A percentile compares a stretch with the other conserved stretches of the same genome.
Conservation (phyloP, 208 protist species). For the Leishmania aethiopica region DNA sequence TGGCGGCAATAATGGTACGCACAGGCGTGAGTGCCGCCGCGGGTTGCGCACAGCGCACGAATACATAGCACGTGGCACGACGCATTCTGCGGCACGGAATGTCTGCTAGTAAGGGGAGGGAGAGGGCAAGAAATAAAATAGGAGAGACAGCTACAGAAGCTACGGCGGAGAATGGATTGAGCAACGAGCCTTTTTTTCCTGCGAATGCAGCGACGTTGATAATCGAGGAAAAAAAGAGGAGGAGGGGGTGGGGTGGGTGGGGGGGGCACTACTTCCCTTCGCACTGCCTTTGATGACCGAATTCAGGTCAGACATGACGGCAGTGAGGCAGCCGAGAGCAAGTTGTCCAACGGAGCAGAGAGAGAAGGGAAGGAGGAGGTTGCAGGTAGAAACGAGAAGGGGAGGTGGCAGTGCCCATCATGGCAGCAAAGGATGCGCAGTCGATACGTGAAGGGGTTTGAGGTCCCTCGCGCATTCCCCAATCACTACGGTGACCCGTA, state of each 20-base stretch:
- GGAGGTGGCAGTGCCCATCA: neutral
- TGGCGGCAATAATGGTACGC: constrained; percentile 71
- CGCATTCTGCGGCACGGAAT: constrained; percentile 10
- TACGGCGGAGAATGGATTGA: neutral
- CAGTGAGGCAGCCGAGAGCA: neutral
- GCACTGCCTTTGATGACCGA: neutral
- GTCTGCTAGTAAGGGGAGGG: neutral
- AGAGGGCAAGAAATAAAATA: neutral
- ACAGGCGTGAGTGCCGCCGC: constrained; percentile 1
- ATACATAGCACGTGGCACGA: constrained; percentile 12
- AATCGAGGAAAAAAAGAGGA: neutral
- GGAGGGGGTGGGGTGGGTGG: neutral
- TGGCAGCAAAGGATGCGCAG: neutral
- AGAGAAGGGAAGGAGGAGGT: neutral
- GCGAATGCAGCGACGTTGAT: neutral
- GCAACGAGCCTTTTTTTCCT: too few species aligned
- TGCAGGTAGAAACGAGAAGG: neutral
- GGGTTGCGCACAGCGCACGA: constrained; percentile 8
- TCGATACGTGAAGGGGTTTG: neutral
- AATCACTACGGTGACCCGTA: neutral
- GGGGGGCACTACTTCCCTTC: neutral
- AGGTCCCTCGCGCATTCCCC: too few species aligned
- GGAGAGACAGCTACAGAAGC: neutral
- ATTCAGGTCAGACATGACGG: neutral
- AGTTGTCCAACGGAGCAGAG: neutral